Evolutionary conservation across 169 alveolate species (phyloP).

Genomic region (Eimeria necatrix): DNA sequence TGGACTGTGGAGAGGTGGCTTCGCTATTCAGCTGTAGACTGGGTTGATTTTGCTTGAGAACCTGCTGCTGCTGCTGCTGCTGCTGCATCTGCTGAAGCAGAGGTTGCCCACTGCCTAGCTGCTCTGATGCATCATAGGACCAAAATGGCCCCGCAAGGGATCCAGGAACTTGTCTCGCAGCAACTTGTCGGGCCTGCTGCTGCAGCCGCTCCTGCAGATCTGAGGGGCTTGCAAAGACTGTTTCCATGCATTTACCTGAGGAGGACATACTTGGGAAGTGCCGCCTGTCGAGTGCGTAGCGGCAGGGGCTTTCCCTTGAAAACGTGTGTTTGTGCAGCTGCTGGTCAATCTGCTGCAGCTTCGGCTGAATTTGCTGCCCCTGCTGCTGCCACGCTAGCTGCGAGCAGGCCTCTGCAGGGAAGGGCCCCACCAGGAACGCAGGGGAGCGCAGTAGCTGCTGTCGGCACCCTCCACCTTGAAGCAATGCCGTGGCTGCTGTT

Average conservation of each 20-base stretch:
- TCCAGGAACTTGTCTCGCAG: neutral
- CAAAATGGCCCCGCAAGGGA: neutral
- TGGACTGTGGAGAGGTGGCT: neutral
- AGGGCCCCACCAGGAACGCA: neutral
- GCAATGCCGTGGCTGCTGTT: neutral
- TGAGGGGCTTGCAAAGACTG: neutral
- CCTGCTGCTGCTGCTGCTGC: constrained; percentile 24
- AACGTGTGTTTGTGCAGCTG: neutral
- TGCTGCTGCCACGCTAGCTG: constrained; percentile 1
- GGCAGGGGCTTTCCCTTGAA: constrained; percentile 26
- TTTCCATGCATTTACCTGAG: neutral
- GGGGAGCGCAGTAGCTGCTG: neutral
- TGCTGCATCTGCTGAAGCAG: neutral
- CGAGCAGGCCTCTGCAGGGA: neutral
- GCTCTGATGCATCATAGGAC: neutral
- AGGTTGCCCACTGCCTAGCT: neutral
- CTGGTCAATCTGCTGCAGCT: constrained; percentile 13
- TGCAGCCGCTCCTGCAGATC: neutral
- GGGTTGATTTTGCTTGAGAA: neutral
- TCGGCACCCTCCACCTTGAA: neutral
- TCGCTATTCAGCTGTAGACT: neutral
- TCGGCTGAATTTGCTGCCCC: neutral
- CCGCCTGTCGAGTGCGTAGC: neutral
- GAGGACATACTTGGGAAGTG: neutral
- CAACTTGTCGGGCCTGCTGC: neutral